Evolutionary conservation across 1,284 basidiomycete genomes (phyloP).

Genomic region (Calocybe gambosa): DNA sequence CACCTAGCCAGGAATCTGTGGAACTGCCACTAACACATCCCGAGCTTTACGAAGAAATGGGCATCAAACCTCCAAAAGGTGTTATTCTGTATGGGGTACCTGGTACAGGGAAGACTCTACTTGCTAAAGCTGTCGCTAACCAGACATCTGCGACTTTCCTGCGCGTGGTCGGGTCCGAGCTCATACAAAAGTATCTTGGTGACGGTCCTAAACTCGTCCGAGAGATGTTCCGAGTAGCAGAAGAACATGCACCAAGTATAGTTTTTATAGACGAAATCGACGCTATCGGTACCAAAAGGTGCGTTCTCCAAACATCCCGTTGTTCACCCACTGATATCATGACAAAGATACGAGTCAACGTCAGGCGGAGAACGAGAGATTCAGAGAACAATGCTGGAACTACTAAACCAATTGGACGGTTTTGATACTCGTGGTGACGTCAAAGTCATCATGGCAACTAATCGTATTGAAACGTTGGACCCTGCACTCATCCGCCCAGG

Average conservation of each 20-base stretch:
- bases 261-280: constrained; percentile 99
- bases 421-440: constrained; percentile 99
- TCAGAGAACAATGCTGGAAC: constrained; percentile 97
- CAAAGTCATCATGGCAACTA: constrained; percentile 94
- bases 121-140: constrained; percentile 98
- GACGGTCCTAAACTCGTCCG: constrained; percentile 99
- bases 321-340: neutral
- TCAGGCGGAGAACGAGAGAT: constrained; percentile 98
- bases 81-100: constrained; percentile 99
- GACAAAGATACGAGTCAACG: constrained; percentile 82
- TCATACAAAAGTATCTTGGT: constrained; percentile 99
- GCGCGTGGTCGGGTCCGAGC: constrained; percentile 95
- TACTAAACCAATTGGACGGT: constrained; percentile 97
- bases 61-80: constrained; percentile 97
- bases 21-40: constrained; percentile 98
- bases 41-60: constrained; percentile 99
- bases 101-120: constrained; percentile 96
- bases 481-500: constrained; percentile 97
- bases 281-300: constrained; percentile 97
- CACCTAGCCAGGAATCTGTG: constrained; percentile 79
- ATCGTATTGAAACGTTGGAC: constrained; percentile 92
- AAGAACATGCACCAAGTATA: constrained; percentile 97
- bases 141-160: constrained; percentile 99
- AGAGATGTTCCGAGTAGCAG: constrained; percentile 94
- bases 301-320: constrained; percentile 22